phyloP scores from a whole-genome alignment of 768 basidiomycete genomes.

The Mycena rebaudengoi region DNA sequence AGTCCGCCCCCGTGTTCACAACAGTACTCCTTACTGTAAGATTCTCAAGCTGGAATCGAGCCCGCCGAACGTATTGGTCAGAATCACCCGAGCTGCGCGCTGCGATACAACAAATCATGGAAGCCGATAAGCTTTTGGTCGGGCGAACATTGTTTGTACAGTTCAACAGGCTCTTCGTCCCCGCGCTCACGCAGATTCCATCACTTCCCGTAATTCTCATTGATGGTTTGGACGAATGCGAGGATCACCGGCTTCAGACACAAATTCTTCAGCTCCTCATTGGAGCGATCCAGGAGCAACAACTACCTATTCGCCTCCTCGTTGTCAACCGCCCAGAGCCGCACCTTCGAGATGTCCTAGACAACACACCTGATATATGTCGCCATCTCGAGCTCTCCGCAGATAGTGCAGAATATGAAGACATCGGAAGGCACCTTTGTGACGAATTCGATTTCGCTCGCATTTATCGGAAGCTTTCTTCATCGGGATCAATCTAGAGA shows the following conservation, averaged over 20 bases:
- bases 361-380: not conserved
- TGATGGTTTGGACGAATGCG: conserved; percentile 6
- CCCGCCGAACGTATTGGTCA: too few relatives aligned
- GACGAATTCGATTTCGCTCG: not conserved
- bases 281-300: not conserved
- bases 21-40: too few relatives aligned
- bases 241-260: not conserved
- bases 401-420: not conserved
- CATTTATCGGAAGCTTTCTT: not conserved
- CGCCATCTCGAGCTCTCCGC: not conserved
- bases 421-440: not conserved
- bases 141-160: conserved; percentile 13
- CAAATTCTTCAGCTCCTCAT: not conserved
- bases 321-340: not conserved
- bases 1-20: too few relatives aligned
- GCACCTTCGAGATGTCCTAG: not conserved
- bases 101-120: conserved; percentile 10
- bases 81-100: not conserved
- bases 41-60: too few relatives aligned
- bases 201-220: not conserved
- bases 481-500: not conserved
- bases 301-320: not conserved
- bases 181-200: not conserved
- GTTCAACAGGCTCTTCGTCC: conserved; percentile 19
- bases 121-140: conserved; percentile 19